Base-by-base conservation (phyloP, 139 green algal species). In the Volvox reticuliferus region DNA sequence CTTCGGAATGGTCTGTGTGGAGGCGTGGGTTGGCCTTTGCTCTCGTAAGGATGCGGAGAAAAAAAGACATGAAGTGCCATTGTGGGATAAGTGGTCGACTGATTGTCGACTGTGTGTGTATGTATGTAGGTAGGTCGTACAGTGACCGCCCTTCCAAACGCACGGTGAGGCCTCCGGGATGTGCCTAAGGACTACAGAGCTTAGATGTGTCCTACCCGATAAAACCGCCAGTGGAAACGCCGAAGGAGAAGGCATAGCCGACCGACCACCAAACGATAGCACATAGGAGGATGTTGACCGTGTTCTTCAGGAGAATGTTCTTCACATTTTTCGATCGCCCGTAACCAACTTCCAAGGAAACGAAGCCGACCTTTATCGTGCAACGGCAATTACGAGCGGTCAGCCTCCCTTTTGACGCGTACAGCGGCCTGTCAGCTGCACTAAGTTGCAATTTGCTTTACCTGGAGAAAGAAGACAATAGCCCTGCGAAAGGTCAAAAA, bases 161-260 rank as follows among this genome's bases (percentile, higher is more conserved):
- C 44, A 55, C 44, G 44, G 44, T 55, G 44, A 55, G 44, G 44
- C 44, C 9, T 55, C 44, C 44, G 44, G 44, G 9, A 55, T 55
- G 44, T 55, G 44, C n/a, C n/a, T 55, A 55, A 55, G 44, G 44
- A 55, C 5, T 5, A 9, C 5, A 55, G 44, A 55, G 9, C 44
- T 55, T 9, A 55, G 44, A 55, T 9, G 36, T 22, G 36, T 22
- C 92, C 86, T 76, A 95, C 93, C 95, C 95, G 12, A 97, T 93
- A 55, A 97, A 92, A n/a, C 93, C 93, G 19, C 30, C 50, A 6
- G 89, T 89, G 13, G 77, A 88, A 5, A 80, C 21, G 5, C 95
- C 96, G 73, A 96, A 93, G 12, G 93, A 91, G 84, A 98, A 97
- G 26, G 94, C 95, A 67, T 94, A 97, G 5, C 96, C 96, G 0